Evolutionary conservation across 192 early-diverging fungal genomes (phyloP).

Genomic region (Lunasporangiospora selenospora): DNA sequence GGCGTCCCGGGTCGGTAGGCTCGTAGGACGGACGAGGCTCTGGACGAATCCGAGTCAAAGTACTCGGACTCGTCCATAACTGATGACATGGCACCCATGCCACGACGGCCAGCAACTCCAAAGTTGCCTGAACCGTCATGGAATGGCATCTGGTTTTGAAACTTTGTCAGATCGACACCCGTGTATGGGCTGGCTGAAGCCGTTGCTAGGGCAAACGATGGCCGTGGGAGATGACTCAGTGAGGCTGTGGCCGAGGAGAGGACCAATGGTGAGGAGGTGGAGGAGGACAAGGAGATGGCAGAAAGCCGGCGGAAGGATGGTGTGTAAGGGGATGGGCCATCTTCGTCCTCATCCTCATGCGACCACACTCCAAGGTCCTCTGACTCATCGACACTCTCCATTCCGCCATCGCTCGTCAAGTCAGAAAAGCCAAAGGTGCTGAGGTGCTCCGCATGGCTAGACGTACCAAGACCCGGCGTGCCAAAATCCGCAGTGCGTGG

Average conservation of each 20-base stretch:
- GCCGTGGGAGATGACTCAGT: slow-evolving; percentile 20
- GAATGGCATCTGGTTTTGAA: slow-evolving; percentile 42
- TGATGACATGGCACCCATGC: no score
- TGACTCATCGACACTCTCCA: slow-evolving; percentile 29
- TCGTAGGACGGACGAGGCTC: slow-evolving; percentile 14
- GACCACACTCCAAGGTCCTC: slow-evolving; percentile 43
- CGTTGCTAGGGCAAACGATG: slow-evolving; percentile 26
- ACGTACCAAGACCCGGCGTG: neutral
- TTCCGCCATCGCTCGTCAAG: slow-evolving; percentile 30
- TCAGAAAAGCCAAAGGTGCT: slow-evolving; percentile 29
- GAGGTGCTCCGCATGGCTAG: slow-evolving; percentile 3
- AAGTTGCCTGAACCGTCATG: slow-evolving; percentile 46
- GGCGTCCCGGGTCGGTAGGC: neutral
- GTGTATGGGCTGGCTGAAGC: neutral
- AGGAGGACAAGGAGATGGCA: no score
- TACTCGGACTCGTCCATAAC: slow-evolving; percentile 2
- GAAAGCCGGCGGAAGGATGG: slow-evolving; percentile 2
- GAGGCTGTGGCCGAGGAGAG: slow-evolving; percentile 11
- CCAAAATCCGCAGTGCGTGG: neutral
- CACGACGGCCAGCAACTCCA: no score
- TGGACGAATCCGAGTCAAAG: slow-evolving; percentile 16
- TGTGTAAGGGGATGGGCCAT: neutral
- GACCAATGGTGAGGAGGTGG: slow-evolving; percentile 1
- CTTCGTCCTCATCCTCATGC: slow-evolving; percentile 39
- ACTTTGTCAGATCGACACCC: neutral